Evolutionary conservation across 805 yeast species (phyloP).

Genomic region (Spencermartinsiella europaea): DNA sequence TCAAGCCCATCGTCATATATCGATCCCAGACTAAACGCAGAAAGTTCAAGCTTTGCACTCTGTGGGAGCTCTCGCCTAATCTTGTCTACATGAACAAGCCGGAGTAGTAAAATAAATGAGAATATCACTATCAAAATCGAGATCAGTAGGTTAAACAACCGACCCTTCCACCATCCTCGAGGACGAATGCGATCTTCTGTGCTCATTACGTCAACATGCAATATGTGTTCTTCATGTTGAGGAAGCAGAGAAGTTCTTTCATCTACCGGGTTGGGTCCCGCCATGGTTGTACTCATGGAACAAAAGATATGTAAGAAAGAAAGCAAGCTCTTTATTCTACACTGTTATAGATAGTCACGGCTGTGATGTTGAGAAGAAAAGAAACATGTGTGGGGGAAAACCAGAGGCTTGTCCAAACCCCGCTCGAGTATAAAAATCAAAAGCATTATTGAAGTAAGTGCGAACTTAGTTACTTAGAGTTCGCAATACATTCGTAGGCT

Average conservation of each 20-base stretch:
- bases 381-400: too few species aligned
- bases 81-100: slow-evolving; percentile 4
- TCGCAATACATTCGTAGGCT: too few species aligned
- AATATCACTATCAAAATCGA: slow-evolving; percentile 1
- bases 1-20: slow-evolving; percentile 15
- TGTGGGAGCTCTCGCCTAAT: slow-evolving; percentile 12
- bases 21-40: slow-evolving; percentile 10
- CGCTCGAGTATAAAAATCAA: too few species aligned
- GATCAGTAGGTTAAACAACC: background rate
- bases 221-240: background rate
- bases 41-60: slow-evolving; percentile 10
- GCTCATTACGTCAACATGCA: background rate
- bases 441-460: too few species aligned
- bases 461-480: too few species aligned
- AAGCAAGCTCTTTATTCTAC: too few species aligned
- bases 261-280: background rate
- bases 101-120: background rate
- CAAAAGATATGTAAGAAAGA: too few species aligned
- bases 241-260: background rate
- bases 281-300: too few species aligned
- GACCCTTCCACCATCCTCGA: background rate
- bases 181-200: too few species aligned
- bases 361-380: too few species aligned
- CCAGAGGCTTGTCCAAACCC: too few species aligned
- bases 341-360: too few species aligned